A percentile compares a stretch with the other conserved stretches of the same genome.
Evolutionary conservation across 1,139 yeast genomes (phyloP).

Genomic region (Pichia terricola): DNA sequence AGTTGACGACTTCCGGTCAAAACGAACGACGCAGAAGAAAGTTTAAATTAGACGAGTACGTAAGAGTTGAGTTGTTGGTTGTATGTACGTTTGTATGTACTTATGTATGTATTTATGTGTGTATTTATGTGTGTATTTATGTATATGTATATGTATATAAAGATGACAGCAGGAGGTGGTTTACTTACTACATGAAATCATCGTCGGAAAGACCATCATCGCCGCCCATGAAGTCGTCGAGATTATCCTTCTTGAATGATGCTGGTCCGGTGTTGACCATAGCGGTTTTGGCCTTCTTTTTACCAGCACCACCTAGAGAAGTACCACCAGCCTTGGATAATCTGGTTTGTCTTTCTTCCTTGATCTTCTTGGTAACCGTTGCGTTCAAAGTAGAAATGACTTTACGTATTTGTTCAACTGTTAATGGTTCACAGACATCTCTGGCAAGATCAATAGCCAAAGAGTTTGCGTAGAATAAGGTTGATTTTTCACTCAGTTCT

Average conservation of each 20-base stretch:
- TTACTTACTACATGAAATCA: constrained; percentile 67
- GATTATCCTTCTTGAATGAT: constrained; percentile 71
- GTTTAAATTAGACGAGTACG: no score
- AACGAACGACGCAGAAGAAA: no score
- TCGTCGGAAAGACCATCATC: constrained; percentile 54
- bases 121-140: no score
- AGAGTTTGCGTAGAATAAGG: constrained; percentile 59
- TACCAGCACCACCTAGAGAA: constrained; percentile 89
- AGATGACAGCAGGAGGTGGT: not conserved
- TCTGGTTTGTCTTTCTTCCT: constrained; percentile 80
- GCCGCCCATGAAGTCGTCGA: constrained; percentile 44
- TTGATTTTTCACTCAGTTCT: constrained; percentile 51
- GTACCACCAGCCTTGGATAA: constrained; percentile 75
- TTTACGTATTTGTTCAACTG: constrained; percentile 76
- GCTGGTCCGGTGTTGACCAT: constrained; percentile 35
- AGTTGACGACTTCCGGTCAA: no score
- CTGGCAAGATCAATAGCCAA: constrained; percentile 81
- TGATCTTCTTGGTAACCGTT: constrained; percentile 74
- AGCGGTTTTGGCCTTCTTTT: constrained; percentile 74
- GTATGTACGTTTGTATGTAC: no score
- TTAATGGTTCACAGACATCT: constrained; percentile 72
- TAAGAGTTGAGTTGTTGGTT: no score
- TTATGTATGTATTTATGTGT: no score
- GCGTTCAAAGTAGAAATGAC: constrained; percentile 80
- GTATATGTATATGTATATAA: no score